These are phyloP conservation scores for Camelina neglecta DNA, from an alignment of 345 rosid genomes.

Conservation along the genomic window DNA sequence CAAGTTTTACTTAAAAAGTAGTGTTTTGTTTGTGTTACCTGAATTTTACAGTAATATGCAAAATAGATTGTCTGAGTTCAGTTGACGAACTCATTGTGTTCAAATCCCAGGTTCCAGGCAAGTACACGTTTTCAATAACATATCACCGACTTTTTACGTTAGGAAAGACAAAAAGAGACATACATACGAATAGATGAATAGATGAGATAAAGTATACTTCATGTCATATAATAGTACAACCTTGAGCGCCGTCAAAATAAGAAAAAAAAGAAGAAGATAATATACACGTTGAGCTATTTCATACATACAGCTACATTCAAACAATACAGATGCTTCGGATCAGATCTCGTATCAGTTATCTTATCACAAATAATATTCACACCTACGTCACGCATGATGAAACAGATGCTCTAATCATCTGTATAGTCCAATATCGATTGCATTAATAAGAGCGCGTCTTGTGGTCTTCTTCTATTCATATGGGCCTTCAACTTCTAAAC, in stretches of 20 bases:
- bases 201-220: neutral
- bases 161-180: neutral
- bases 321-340: neutral
- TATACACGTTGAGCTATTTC: neutral
- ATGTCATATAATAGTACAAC: neutral
- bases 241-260: neutral
- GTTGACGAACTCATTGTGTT: neutral
- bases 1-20: neutral
- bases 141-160: neutral
- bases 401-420: neutral
- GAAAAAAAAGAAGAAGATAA: neutral
- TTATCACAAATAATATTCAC: neutral
- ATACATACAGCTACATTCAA: neutral
- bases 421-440: neutral
- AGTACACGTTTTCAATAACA: neutral
- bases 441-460: no score
- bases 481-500: neutral
- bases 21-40: neutral
- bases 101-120: neutral
- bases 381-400: constrained; percentile 16
- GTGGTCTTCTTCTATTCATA: neutral
- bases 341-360: neutral
- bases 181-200: neutral
- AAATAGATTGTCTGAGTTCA: neutral
- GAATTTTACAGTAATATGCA: neutral